phyloP scores from a whole-genome alignment of 1,284 basidiomycete species.

The Cutaneotrichosporon sp. region DNA sequence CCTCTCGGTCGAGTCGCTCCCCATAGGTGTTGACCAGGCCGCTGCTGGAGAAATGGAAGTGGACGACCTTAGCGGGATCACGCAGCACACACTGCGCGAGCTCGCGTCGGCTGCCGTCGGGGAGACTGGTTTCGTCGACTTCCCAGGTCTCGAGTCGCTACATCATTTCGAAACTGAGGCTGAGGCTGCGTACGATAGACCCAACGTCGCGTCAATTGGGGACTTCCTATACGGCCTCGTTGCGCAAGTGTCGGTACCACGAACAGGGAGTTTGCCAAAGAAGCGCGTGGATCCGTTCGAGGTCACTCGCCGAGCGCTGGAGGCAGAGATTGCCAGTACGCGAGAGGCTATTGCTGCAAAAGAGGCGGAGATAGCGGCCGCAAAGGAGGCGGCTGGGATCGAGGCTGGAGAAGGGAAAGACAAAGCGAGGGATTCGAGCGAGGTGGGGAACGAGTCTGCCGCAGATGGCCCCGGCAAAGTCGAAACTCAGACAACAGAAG shows the following conservation, averaged over 20 bases:
- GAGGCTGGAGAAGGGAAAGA: too few species aligned
- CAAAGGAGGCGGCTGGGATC: background rate
- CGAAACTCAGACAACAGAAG: too few species aligned
- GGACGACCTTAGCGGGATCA: background rate
- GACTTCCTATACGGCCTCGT: constrained; percentile 22
- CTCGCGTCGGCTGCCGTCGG: constrained; percentile 19
- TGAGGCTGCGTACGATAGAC: background rate
- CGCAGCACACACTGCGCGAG: constrained; percentile 19
- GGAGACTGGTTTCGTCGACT: background rate
- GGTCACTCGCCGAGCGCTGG: constrained; percentile 12
- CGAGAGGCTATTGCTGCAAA: constrained; percentile 12
- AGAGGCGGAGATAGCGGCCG: constrained; percentile 13
- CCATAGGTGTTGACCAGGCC: too few species aligned
- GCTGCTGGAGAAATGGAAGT: background rate
- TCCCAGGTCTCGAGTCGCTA: constrained; percentile 13
- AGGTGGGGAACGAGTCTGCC: too few species aligned
- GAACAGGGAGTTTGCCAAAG: background rate
- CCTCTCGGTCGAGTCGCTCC: background rate
- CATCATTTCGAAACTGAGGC: constrained; percentile 6
- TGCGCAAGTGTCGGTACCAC: constrained; percentile 4
- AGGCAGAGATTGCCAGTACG: constrained; percentile 13
- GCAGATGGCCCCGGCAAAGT: too few species aligned
- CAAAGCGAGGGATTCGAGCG: too few species aligned
- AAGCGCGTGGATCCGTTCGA: constrained; percentile 8
- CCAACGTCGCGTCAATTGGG: background rate